These are phyloP conservation scores for Aureobasidium subglaciale DNA, from an alignment of 2,329 filamentous ascomycete genomes.

Conservation along the genomic window DNA sequence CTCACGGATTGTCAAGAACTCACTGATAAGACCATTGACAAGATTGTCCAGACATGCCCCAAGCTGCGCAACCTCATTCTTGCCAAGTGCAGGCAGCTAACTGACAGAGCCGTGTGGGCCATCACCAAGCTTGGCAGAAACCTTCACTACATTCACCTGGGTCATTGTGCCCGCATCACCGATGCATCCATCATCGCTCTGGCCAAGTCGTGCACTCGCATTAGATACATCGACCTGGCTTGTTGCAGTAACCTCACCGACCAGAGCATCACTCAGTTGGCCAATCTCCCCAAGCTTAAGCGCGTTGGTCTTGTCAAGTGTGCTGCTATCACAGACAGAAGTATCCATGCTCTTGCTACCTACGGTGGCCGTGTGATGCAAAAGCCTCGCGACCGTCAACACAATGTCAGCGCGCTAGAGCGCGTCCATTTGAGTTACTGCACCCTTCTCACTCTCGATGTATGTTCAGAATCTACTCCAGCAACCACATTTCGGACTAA, in stretches of 20 bases:
- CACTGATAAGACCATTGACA: constrained; percentile 79
- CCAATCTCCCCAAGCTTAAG: constrained; percentile 84
- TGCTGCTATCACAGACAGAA: constrained; percentile 78
- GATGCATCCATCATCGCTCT: constrained; percentile 80
- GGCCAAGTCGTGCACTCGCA: constrained; percentile 80
- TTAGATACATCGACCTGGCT: constrained; percentile 95
- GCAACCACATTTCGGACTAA: no score
- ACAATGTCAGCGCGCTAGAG: constrained; percentile 66
- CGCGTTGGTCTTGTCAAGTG: constrained; percentile 95
- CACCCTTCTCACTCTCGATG: constrained; percentile 71
- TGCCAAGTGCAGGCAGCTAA: constrained; percentile 89
- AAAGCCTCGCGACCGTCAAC: constrained; percentile 14
- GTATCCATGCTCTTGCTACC: constrained; percentile 75
- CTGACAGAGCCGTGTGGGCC: constrained; percentile 76
- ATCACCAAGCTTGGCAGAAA: constrained; percentile 92
- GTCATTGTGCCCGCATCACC: constrained; percentile 86
- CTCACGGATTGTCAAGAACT: constrained; percentile 80
- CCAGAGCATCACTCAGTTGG: constrained; percentile 73
- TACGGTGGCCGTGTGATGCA: constrained; percentile 23
- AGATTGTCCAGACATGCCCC: constrained; percentile 79
- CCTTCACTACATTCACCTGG: constrained; percentile 90
- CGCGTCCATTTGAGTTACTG: constrained; percentile 96
- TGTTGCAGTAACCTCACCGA: constrained; percentile 89
- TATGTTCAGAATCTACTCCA: constrained; percentile 43
- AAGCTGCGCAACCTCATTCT: constrained; percentile 87